Percentiles rank a stretch among this genome's conserved stretches.
These are phyloP conservation scores for Wallemia ichthyophaga DNA, from an alignment of 1,284 basidiomycete genomes.

Conservation along the genomic window DNA sequence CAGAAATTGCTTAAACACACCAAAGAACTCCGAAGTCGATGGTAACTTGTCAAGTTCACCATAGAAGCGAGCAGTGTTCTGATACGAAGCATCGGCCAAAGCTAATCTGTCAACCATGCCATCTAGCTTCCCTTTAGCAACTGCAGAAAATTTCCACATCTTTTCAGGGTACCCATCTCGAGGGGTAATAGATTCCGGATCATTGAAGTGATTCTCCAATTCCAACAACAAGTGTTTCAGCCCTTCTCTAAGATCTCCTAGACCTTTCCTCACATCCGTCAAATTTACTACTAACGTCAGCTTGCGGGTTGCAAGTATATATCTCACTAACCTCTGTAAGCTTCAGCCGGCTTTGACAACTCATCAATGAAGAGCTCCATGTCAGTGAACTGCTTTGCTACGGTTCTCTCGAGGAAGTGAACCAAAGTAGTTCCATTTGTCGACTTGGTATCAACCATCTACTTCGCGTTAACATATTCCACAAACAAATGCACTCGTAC, in stretches of 20 bases:
- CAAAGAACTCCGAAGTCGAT: slow-evolving; percentile 63
- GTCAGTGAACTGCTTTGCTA: slow-evolving; percentile 57
- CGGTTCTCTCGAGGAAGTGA: slow-evolving; percentile 75
- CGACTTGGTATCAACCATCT: slow-evolving; percentile 95
- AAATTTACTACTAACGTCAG: slow-evolving; percentile 27
- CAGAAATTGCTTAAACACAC: slow-evolving; percentile 75
- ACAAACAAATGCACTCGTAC: slow-evolving; percentile 15
- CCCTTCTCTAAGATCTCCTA: slow-evolving; percentile 42
- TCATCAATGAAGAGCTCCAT: slow-evolving; percentile 75
- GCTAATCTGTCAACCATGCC: slow-evolving; percentile 59
- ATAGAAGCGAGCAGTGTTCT: slow-evolving; percentile 57
- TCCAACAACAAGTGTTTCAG: slow-evolving; percentile 44
- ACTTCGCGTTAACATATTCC: background rate
- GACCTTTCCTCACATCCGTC: slow-evolving; percentile 40
- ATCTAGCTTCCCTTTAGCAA: slow-evolving; percentile 38
- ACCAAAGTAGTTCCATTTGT: slow-evolving; percentile 70
- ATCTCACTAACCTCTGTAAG: slow-evolving; percentile 42
- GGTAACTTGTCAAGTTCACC: slow-evolving; percentile 66
- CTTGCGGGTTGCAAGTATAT: background rate
- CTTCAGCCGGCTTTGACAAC: slow-evolving; percentile 61
- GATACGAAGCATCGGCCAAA: slow-evolving; percentile 44
- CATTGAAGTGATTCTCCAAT: slow-evolving; percentile 42
- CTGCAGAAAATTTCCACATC: slow-evolving; percentile 62
- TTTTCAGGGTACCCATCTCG: slow-evolving; percentile 50
- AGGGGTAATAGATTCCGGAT: slow-evolving; percentile 23